Evolutionary conservation across 2,329 filamentous ascomycete genomes (phyloP), one percentile per base, ranked within the genome.

Genomic region (Trichoderma endophyticum): DNA sequence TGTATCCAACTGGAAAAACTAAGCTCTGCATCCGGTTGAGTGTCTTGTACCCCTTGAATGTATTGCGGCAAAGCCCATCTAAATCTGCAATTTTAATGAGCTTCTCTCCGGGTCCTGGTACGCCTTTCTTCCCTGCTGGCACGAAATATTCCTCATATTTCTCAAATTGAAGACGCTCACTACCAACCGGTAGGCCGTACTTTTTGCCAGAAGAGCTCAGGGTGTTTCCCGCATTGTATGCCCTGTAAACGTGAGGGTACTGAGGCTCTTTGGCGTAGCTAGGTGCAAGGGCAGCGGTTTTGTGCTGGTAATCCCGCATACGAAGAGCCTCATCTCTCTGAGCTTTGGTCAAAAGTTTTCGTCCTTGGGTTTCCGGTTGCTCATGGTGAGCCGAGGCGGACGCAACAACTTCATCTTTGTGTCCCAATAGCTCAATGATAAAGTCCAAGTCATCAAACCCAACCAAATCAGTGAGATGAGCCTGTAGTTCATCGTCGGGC

Each of bases 21-120:
- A 99, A 86, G 80, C 95, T 98, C 83, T 99, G 96, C 97, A 99
- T 99, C 32, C 97, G 92, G 79, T 99, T 99, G 73, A 99, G 87
- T 3, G 92, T 84, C 82, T 95, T 95, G 85, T 99, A 99, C 0
- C 95, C 95, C 78, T 92, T 93, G 84, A 99, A 99, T 0, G 96
- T 99, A n/a, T 89, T 90, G 73, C 90, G 88, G 77, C 96, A 99
- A 32, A 99, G 86, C 0, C 93, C 94, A 80, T 99, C 96, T 84
- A 99, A 87, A 4, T 94, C 92, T 7, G 87, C 85, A 73, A 99
- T 95, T 36, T 90, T 84, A 24, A 99, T 85, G 15, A 98, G 87
- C 77, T 89, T 93, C 77, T 93, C 92, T 5, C 92, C 90, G 2
- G 86, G 87, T 15, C 89, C 91, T 15, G 97, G 85, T 0, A 87